Percentiles rank a stretch among this genome's conserved stretches.
These are phyloP conservation scores for Aspergillus intermedius DNA, from an alignment of 2,329 filamentous ascomycete species.

Conservation along the genomic window DNA sequence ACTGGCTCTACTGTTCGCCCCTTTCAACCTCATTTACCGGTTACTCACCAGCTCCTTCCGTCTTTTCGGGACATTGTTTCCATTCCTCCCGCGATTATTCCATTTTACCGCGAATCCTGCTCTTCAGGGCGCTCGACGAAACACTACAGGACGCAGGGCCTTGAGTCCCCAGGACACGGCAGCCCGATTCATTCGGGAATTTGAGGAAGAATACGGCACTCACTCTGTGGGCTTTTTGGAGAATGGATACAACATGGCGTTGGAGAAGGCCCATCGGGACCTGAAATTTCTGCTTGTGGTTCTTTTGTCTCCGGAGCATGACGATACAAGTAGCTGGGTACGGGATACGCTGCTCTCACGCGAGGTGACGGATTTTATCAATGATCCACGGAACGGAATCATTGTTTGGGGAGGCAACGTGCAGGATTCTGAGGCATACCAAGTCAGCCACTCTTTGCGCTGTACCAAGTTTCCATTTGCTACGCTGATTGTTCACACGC, in stretches of 20 bases:
- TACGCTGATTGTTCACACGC: conserved; percentile 78
- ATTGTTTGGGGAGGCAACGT: conserved; percentile 91
- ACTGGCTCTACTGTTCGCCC: conserved; percentile 70
- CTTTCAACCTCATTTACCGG: conserved; percentile 71
- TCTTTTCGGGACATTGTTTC: conserved; percentile 69
- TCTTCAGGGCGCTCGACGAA: conserved; percentile 40
- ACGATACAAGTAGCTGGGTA: conserved; percentile 78
- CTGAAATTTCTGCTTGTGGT: conserved; percentile 87
- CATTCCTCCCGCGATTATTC: conserved; percentile 66
- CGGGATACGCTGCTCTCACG: conserved; percentile 72
- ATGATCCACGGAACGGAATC: conserved; percentile 68
- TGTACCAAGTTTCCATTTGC: conserved; percentile 92
- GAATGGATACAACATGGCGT: conserved; percentile 82
- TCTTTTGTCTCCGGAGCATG: conserved; percentile 85
- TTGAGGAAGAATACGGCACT: conserved; percentile 84
- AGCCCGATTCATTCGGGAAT: conserved; percentile 80
- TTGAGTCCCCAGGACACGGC: conserved; percentile 82
- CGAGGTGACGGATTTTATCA: conserved; percentile 68
- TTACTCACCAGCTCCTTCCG: conserved; percentile 61
- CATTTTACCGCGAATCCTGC: conserved; percentile 44
- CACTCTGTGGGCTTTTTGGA: conserved; percentile 68
- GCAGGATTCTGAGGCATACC: conserved; percentile 87
- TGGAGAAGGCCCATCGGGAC: conserved; percentile 83
- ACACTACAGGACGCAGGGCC: conserved; percentile 64
- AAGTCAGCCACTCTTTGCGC: conserved; percentile 77